Evolutionary conservation across 257 asterid species (phyloP).

Genomic region (Solanum lignicaule): DNA sequence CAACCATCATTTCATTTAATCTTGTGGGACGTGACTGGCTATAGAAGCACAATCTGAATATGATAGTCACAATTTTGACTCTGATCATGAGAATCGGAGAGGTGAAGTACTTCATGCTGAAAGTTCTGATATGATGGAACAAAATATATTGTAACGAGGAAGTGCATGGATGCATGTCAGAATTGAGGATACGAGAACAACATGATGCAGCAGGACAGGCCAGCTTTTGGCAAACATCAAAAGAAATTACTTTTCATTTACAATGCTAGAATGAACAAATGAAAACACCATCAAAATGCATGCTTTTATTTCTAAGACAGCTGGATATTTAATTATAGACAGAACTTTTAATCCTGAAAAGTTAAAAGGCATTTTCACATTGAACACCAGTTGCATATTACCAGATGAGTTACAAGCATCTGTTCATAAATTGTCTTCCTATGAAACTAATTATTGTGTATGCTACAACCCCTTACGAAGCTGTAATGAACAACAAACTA

Average conservation of each 20-base stretch:
- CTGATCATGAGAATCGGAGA: not conserved
- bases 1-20: not conserved
- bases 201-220: not conserved
- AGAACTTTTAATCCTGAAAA: not conserved
- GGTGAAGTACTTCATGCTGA: not conserved
- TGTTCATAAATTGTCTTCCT: not conserved
- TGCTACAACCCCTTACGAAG: not conserved
- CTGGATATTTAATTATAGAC: not conserved
- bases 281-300: not conserved
- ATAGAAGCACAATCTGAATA: not conserved
- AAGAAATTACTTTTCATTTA: not conserved
- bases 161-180: not conserved
- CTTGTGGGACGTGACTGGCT: not conserved
- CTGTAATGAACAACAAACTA: not conserved
- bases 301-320: not conserved
- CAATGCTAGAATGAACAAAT: not conserved
- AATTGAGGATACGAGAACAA: not conserved
- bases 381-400: not conserved
- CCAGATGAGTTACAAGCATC: not conserved
- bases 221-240: not conserved
- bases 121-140: not conserved
- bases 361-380: not conserved
- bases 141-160: not conserved
- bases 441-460: not conserved
- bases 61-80: not conserved